Conservation (phyloP, 257 asterid genomes). For the Forsythia viridissima region DNA sequence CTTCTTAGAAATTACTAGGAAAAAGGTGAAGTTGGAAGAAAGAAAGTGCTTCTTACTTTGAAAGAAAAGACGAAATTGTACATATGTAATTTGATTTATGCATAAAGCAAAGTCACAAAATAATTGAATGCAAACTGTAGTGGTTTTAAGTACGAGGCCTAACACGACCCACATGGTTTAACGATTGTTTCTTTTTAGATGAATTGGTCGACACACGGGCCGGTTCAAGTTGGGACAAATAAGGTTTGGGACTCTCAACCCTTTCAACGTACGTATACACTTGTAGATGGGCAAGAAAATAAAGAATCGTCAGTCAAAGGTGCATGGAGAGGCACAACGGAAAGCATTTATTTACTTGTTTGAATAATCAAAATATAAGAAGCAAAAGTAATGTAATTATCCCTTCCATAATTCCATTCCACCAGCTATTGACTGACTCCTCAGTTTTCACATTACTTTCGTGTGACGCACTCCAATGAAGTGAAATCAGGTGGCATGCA, state of each 20-base stretch:
- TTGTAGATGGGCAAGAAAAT: background rate
- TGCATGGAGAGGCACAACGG: background rate
- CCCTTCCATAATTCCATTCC: no score
- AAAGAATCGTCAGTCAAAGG: background rate
- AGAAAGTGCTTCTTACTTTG: background rate
- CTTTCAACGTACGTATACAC: background rate
- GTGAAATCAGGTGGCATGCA: background rate
- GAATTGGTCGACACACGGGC: background rate
- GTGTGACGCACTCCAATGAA: background rate
- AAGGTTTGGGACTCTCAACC: background rate
- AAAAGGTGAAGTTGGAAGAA: background rate
- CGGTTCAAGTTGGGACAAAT: background rate
- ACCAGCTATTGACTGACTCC: background rate
- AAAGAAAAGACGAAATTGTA: background rate
- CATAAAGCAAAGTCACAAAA: no score
- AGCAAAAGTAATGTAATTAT: no score
- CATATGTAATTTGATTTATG: no score
- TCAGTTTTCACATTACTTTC: background rate
- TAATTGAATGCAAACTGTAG: no score
- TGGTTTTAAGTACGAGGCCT: no score
- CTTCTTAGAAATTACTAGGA: background rate
- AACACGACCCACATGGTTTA: no score
- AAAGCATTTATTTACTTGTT: background rate
- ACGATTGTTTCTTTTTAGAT: no score
- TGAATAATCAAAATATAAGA: no score